Percentiles rank a stretch among this genome's conserved stretches.
These are phyloP conservation scores for Termitomyces eurrhizus DNA, from an alignment of 768 basidiomycete species.

Conservation along the genomic window DNA sequence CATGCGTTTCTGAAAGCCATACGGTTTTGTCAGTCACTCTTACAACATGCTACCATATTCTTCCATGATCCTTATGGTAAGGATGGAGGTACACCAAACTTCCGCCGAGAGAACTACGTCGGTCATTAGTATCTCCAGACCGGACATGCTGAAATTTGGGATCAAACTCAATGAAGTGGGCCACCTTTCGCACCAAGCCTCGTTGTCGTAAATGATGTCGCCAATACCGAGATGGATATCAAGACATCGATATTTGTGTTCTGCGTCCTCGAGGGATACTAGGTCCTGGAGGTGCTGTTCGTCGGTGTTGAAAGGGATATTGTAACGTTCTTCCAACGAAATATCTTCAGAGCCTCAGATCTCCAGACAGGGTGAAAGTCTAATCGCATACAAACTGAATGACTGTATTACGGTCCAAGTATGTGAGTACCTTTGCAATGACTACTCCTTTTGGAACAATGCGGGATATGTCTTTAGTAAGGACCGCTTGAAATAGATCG, in stretches of 20 bases:
- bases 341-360: too few species aligned
- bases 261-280: neutral
- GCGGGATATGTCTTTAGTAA: neutral
- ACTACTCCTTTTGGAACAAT: neutral
- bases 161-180: neutral
- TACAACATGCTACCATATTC: neutral
- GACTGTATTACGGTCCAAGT: neutral
- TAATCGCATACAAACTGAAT: conserved; percentile 3
- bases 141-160: neutral
- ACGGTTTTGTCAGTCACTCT: neutral
- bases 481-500: too few species aligned
- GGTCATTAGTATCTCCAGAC: neutral
- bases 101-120: neutral
- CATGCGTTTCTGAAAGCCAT: neutral
- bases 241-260: neutral
- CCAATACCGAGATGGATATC: neutral
- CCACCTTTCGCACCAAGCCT: too few species aligned
- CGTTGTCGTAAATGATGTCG: neutral
- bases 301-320: neutral
- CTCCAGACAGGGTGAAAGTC: too few species aligned
- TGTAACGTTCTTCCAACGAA: neutral
- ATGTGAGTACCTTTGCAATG: neutral
- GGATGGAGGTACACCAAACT: neutral
- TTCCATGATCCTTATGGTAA: neutral
- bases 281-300: neutral